Base-by-base conservation (phyloP, 345 rosid genomes). In the Salix koriyanagi region DNA sequence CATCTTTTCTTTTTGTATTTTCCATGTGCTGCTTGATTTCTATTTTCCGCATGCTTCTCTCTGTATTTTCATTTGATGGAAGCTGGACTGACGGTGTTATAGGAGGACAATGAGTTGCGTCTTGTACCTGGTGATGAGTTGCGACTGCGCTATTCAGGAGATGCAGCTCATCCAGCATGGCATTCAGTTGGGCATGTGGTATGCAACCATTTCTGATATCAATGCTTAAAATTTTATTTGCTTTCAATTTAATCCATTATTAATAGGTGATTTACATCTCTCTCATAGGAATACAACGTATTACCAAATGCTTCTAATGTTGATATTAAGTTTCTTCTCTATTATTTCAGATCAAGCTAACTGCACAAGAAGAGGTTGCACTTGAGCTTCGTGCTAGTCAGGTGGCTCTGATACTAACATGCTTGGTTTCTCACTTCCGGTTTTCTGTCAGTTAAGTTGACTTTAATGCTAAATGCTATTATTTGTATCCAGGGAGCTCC, bases 111-210 rank as follows among this genome's bases (percentile, higher is more conserved):
- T 87, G 98, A 96, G 83, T 79, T 96, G 82, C 91, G 99, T 44
- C 88, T 96, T 41, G 99, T 96, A 44, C 98, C 98, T 18, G 98
- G 99, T 76, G 97, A 96, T 87, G 99, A 96, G 87, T 79, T 96
- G 81, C 90, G 98, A 60, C 79, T 96, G 77, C 95, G 97, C 70
- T 96, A 96, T 79, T 92, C 98, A 5, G 99, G 99, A 79, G 98
- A 94, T 90, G 97, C 97, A 65, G 90, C 90, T 54, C 99, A 96
- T 88, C 98, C 98, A 68, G 92, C 97, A 7, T 96, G 99, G 99
- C 98, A 94, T 67, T 91, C 98, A 72, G 99, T 96, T 84, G 99
- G 97, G 79, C 99, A 94, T 84, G 98, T 96, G 97, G 99, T 96
- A 90, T 83, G 84, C 34, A 71, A 11, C 75, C 79, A 66, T 32